Evolutionary conservation across 2,329 filamentous ascomycete genomes (phyloP).

Genomic region (Ascochyta rabiei): DNA sequence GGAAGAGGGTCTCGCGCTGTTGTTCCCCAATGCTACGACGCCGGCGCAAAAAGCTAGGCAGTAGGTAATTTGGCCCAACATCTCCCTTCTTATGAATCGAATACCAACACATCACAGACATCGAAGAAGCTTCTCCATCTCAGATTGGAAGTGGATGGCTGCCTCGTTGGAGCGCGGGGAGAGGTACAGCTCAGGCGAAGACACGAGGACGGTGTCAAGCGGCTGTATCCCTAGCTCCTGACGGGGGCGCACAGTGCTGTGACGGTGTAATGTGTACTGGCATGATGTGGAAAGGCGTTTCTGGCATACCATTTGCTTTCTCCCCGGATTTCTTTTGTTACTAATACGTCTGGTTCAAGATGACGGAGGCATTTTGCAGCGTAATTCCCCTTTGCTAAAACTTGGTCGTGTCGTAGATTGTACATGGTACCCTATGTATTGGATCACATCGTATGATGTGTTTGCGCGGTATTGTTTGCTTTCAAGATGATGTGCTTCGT

Average conservation of each 20-base stretch:
- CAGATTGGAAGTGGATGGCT: constrained; percentile 27
- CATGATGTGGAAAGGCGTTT: constrained; percentile 12
- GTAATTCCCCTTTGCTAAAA: not conserved
- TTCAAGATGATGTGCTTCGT: not conserved
- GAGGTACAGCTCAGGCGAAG: constrained; percentile 5
- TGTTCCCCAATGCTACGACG: constrained; percentile 36
- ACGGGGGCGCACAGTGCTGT: not conserved
- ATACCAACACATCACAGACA: constrained; percentile 5
- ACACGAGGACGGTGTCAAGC: constrained; percentile 19
- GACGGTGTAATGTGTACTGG: constrained; percentile 3
- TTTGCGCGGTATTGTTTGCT: too few species aligned
- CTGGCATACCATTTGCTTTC: constrained; percentile 6
- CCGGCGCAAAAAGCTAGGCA: constrained; percentile 25
- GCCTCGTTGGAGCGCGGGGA: constrained; percentile 15
- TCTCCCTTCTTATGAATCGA: not conserved
- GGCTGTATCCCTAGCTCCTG: constrained; percentile 8
- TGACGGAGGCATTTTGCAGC: constrained; percentile 4
- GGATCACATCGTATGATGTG: not conserved
- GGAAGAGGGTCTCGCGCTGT: constrained; percentile 43
- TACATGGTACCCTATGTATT: not conserved
- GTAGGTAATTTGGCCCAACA: constrained; percentile 31
- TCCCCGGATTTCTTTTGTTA: not conserved
- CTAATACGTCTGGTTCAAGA: not conserved
- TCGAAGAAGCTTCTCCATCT: constrained; percentile 24
- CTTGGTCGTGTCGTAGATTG: not conserved